Base-by-base conservation (phyloP, 805 yeast species). In the Priceomyces medius region DNA sequence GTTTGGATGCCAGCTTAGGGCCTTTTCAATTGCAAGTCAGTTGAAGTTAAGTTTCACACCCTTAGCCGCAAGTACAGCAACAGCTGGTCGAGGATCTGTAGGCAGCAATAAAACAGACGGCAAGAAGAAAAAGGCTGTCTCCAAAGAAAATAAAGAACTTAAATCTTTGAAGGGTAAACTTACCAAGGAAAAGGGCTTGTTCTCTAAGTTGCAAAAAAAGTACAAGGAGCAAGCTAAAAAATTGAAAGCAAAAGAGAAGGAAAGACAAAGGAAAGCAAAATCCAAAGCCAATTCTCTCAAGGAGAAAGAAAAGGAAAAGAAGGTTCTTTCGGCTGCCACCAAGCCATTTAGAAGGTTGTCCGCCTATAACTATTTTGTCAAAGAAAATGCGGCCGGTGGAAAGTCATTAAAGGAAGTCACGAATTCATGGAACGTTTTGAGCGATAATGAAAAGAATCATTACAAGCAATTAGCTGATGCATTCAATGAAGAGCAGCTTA, bases 391-490 rank as follows among this genome's bases (percentile, higher is more conserved):
- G 27, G 12, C 40, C 13, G 31, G 32, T 2, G 36, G 26, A 10
- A 31, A 28, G 31, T 31, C 41, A 20, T 43, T 63, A 17, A 42
- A 38, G 16, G 53, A 52, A 13, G 44, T 49, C 12, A 41, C 55
- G 12, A 48, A 49, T 21, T 34, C 52, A 23, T 66, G 71, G 69
- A 42, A 47, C 2, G 20, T 38, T 5, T 58, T 69, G 48, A 31
- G 58, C 8, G 57, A 47, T 6, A 42, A 40, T 23, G 72, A 68
- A 44, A 63, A 60, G 49, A 60, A 53, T 10, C 45, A 33, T 4
- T 66, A 39, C 44, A 40, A 45, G 14, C 46, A 37, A 2, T 50
- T 54, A 40, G 69, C 66, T n/a, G 54, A 53, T n/a, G 55, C 50
- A 33, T 45, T 50, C 48, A 64, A 65, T 43, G 62, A 50, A 9